A percentile compares a stretch with the other conserved stretches of the same genome.
Conservation (phyloP, 345 rosid genomes). For the Eucalyptus erythrocorys region DNA sequence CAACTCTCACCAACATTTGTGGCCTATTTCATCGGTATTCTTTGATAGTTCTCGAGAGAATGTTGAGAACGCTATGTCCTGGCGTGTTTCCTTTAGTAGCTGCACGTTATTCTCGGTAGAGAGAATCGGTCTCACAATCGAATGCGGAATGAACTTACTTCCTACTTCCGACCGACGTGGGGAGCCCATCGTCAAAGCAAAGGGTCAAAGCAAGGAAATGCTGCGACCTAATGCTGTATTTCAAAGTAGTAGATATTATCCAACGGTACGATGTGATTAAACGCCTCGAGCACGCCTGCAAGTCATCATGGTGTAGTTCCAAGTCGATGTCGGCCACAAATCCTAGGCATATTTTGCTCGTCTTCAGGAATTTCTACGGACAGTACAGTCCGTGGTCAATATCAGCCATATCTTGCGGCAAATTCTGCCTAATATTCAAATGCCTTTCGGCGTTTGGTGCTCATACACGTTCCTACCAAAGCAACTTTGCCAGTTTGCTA, state of each 20-base stretch:
- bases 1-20: conserved; percentile 2
- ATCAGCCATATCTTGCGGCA: background rate
- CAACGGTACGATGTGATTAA: conserved; percentile 32
- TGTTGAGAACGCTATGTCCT: background rate
- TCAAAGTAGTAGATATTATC: conserved; percentile 30
- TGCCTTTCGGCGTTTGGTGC: background rate
- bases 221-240: conserved; percentile 27
- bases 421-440: background rate
- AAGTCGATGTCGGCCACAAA: conserved; percentile 45
- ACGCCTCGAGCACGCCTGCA: conserved; percentile 41
- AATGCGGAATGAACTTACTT: background rate
- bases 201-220: background rate
- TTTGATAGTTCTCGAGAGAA: background rate
- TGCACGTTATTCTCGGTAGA: background rate
- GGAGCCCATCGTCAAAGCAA: background rate
- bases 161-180: background rate
- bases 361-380: conserved; percentile 29
- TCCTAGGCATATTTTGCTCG: conserved; percentile 40
- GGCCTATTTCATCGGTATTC: conserved; percentile 12
- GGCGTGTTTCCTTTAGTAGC: background rate
- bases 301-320: conserved; percentile 32
- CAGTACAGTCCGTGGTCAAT: background rate
- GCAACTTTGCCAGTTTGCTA: background rate
- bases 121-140: background rate
- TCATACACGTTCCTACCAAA: background rate